These are phyloP conservation scores for Biscutella laevigata DNA, from an alignment of 441 rosid species.

Conservation along the genomic window DNA sequence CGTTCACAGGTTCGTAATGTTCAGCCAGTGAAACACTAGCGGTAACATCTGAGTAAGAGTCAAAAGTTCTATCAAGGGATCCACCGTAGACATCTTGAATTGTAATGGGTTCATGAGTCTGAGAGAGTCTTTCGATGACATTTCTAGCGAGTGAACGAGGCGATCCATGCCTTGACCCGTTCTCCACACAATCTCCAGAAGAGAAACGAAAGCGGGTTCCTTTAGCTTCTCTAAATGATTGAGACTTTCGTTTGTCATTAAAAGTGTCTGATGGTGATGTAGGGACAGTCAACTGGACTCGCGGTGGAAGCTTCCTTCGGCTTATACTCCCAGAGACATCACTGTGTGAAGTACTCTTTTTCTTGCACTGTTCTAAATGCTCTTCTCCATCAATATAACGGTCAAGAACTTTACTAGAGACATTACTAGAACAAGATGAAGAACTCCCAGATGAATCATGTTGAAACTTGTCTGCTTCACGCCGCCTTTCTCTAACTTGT, in stretches of 20 bases:
- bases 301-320: conserved; percentile 58
- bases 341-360: conserved; percentile 37
- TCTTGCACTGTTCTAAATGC: conserved; percentile 47
- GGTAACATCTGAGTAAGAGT: conserved; percentile 34
- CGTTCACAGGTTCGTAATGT: conserved; percentile 32
- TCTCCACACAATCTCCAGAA: conserved; percentile 55
- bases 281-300: conserved; percentile 52
- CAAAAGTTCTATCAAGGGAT: conserved; percentile 38
- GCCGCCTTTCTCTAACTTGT: conserved; percentile 38
- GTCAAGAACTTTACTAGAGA: conserved; percentile 72
- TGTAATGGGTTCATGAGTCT: conserved; percentile 64
- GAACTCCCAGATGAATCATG: conserved; percentile 62
- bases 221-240: conserved; percentile 67
- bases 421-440: conserved; percentile 57
- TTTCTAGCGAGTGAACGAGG: conserved; percentile 79
- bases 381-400: conserved; percentile 95
- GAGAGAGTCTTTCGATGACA: conserved; percentile 78
- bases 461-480: conserved; percentile 35
- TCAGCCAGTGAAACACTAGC: conserved; percentile 38
- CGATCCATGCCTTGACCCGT: conserved; percentile 56
- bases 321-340: conserved; percentile 34
- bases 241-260: conserved; percentile 44
- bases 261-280: conserved; percentile 48
- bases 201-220: conserved; percentile 36
- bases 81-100: conserved; percentile 65